These are phyloP conservation scores for Collybiopsis confluens DNA, from an alignment of 768 basidiomycete species.

Conservation along the genomic window DNA sequence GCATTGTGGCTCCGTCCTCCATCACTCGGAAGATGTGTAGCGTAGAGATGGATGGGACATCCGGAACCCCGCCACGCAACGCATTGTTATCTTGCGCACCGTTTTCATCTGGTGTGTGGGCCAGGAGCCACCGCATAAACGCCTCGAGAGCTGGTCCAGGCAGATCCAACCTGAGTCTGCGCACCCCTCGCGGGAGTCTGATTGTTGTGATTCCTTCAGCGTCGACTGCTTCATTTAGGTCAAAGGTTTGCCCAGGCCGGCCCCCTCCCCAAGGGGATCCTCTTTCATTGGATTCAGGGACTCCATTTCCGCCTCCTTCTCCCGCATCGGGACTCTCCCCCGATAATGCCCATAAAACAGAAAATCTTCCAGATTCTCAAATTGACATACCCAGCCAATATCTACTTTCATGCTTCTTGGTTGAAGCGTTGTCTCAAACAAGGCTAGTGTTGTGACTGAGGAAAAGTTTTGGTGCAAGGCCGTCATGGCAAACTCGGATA, in stretches of 20 bases:
- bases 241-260: neutral
- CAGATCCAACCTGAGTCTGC: neutral
- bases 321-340: neutral
- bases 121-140: neutral
- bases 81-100: neutral
- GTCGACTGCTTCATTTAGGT: neutral
- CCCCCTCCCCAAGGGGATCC: neutral
- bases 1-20: neutral
- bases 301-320: neutral
- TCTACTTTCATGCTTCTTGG: neutral
- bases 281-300: no score
- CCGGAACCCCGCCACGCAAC: neutral
- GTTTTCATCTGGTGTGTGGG: neutral
- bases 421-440: neutral
- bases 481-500: neutral
- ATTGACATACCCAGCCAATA: slow-evolving; percentile 1
- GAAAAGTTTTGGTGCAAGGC: slow-evolving; percentile 1
- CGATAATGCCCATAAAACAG: slow-evolving; percentile 3
- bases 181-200: neutral
- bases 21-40: neutral
- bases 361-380: neutral
- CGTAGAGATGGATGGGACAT: neutral
- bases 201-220: neutral
- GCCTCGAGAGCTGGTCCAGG: neutral
- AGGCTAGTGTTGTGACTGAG: neutral